Evolutionary conservation across 192 early-diverging fungal genomes (phyloP), one percentile per base, ranked within the genome.

Genomic region (Coemansia asiatica): DNA sequence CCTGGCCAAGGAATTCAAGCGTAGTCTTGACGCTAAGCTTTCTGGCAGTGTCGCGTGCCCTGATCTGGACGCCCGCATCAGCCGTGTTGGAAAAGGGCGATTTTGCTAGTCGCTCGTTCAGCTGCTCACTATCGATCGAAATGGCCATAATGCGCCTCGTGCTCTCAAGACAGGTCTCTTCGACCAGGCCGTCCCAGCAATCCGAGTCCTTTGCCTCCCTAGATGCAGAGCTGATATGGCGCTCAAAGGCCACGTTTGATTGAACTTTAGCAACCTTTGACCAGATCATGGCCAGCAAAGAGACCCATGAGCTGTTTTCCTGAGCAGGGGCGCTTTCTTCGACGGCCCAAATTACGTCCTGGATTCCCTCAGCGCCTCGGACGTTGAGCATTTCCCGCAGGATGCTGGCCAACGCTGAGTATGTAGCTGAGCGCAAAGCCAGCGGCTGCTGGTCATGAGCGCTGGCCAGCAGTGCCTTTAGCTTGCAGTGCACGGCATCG

Each of bases 231-330:
- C 21, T 21, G n/a, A 66, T 49, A 13, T 56, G 49, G 5, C 72
- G n/a, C 31, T 60, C 66, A 2, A 74, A 63, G 1, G n/a, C 16
- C 23, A 31, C 36, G 61, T 50, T 62, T 18, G 35, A 13, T 6
- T 55, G 54, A 6, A 50, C 10, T 15, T 22, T 5, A 12, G 72
- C 72, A 2, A 63, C 29, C 7, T 64, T 54, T 18, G 48, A 26
- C 65, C 69, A 81, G 38, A 75, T 51, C 56, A 72, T 67, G 19
- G 67, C 73, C 48, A 66, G 40, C 22, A 75, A 28, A 0, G 78
- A 67, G 2, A 66, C 56, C 72, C 78, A 80, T 10, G 69, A 33
- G 1, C 25, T 53, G n/a, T 62, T 57, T 6, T 48, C 63, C 38
- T 33, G 48, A 18, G n/a, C 33, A 5, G 69, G 72, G 4, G 53